Percentiles rank a stretch among this genome's conserved stretches.
phyloP scores from a whole-genome alignment of 2,329 filamentous ascomycete species.

The Pestalotiopsis sp. region DNA sequence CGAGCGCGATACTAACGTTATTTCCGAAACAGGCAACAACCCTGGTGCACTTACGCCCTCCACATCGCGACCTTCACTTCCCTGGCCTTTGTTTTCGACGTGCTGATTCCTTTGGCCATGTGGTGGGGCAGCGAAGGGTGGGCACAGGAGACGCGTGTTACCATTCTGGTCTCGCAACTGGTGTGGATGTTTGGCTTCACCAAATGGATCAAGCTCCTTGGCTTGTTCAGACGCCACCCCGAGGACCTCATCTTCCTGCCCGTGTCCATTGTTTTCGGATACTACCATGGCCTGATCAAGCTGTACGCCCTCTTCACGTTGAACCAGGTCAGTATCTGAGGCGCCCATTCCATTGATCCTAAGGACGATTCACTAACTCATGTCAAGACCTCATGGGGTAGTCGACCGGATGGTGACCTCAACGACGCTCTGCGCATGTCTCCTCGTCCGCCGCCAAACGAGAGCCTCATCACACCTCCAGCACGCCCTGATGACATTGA shows the following conservation, averaged over 20 bases:
- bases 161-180: conserved; percentile 63
- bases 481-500: conserved; percentile 33
- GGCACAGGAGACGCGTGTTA: conserved; percentile 53
- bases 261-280: conserved; percentile 88
- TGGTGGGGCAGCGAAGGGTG: conserved; percentile 69
- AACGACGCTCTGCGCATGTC: conserved; percentile 75
- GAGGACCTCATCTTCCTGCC: conserved; percentile 79
- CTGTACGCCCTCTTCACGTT: conserved; percentile 83
- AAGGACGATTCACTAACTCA: conserved; percentile 16
- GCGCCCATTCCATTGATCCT: neutral
- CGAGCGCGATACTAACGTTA: neutral
- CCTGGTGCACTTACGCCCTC: conserved; percentile 91
- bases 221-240: conserved; percentile 83
- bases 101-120: conserved; percentile 69
- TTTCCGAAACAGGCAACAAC: conserved; percentile 60
- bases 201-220: conserved; percentile 89
- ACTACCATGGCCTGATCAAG: conserved; percentile 92
- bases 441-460: conserved; percentile 41
- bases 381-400: conserved; percentile 88
- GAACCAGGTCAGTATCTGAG: conserved; percentile 68
- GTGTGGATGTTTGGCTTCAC: conserved; percentile 80
- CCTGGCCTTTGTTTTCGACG: conserved; percentile 79
- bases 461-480: conserved; percentile 37
- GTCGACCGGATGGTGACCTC: conserved; percentile 86
- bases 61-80: conserved; percentile 92